phyloP scores from a whole-genome alignment of 176 grass and related monocot genomes.

The Oryza meyeriana region DNA sequence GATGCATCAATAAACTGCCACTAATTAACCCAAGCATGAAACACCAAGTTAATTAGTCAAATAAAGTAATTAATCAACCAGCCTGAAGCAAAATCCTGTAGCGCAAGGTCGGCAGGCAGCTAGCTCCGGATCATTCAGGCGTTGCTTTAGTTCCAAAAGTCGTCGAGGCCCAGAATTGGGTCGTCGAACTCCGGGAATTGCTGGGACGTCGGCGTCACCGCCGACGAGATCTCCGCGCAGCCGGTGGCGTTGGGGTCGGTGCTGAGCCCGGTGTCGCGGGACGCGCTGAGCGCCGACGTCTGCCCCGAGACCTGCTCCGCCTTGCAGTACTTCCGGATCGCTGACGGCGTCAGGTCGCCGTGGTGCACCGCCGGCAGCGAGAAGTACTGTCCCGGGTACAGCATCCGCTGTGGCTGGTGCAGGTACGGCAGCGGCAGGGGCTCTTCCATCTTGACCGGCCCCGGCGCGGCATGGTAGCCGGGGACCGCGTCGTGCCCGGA shows the following conservation, averaged over 20 bases:
- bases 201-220: conserved; percentile 34
- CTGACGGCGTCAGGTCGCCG: conserved; percentile 28
- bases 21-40: conserved; percentile 4
- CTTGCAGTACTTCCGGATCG: conserved; percentile 79
- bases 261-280: conserved; percentile 69
- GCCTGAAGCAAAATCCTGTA: background rate
- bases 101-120: background rate
- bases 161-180: conserved; percentile 40
- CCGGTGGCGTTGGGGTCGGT: conserved; percentile 38
- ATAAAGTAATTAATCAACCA: conserved; percentile 40
- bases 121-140: background rate
- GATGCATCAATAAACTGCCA: conserved; percentile 24
- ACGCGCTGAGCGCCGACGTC: conserved; percentile 53
- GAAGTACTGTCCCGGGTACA: conserved; percentile 41
- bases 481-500: background rate
- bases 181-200: conserved; percentile 43
- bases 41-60: conserved; percentile 43
- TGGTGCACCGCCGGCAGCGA: conserved; percentile 30
- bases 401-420: conserved; percentile 8
- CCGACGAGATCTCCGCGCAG: conserved; percentile 84
- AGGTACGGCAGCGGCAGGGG: conserved; percentile 23
- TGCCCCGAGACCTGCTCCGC: conserved; percentile 60
- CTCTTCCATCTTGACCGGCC: conserved; percentile 42
- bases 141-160: conserved; percentile 54
- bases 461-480: background rate